Conservation (phyloP, 495 filamentous ascomycete species). For the Daldinia decipiens region DNA sequence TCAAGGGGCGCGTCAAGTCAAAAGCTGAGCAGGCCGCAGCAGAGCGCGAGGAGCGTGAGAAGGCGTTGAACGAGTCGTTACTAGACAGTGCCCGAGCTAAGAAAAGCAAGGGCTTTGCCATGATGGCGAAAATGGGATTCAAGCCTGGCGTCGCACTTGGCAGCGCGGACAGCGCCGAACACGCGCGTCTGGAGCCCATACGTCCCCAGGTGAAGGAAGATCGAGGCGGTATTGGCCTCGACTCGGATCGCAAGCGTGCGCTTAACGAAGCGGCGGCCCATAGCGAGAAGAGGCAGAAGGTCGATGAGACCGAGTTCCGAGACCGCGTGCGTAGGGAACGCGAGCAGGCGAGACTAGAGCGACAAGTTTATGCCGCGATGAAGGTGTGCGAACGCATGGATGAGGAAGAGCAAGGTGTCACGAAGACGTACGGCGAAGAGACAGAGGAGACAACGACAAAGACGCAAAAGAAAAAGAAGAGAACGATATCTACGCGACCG, state of each 20-base stretch:
- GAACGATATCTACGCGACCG: slow-evolving; percentile 56
- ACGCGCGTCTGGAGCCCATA: slow-evolving; percentile 65
- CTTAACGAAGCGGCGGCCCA: slow-evolving; percentile 71
- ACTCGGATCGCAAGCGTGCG: slow-evolving; percentile 83
- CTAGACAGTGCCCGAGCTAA: slow-evolving; percentile 55
- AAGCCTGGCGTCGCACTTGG: slow-evolving; percentile 75
- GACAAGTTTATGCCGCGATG: slow-evolving; percentile 76
- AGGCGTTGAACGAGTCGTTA: slow-evolving; percentile 75
- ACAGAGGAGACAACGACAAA: not conserved
- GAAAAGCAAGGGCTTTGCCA: slow-evolving; percentile 83
- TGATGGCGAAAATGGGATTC: slow-evolving; percentile 98
- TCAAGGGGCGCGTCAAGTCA: slow-evolving; percentile 71
- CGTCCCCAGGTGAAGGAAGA: slow-evolving; percentile 77
- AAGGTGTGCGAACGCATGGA: slow-evolving; percentile 82
- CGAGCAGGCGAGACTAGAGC: slow-evolving; percentile 74
- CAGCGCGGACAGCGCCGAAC: slow-evolving; percentile 52
- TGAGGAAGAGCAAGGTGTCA: slow-evolving; percentile 47
- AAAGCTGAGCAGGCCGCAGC: slow-evolving; percentile 83
- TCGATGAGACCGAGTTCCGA: slow-evolving; percentile 79
- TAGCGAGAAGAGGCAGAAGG: slow-evolving; percentile 67
- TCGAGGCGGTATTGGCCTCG: slow-evolving; percentile 85
- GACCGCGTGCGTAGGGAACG: slow-evolving; percentile 77
- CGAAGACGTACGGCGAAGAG: slow-evolving; percentile 34
- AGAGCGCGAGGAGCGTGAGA: slow-evolving; percentile 75
- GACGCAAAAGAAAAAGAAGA: slow-evolving; percentile 52